These are phyloP conservation scores for Lichtheimia ramosa DNA, from an alignment of 371 early-diverging fungal genomes.

Conservation along the genomic window DNA sequence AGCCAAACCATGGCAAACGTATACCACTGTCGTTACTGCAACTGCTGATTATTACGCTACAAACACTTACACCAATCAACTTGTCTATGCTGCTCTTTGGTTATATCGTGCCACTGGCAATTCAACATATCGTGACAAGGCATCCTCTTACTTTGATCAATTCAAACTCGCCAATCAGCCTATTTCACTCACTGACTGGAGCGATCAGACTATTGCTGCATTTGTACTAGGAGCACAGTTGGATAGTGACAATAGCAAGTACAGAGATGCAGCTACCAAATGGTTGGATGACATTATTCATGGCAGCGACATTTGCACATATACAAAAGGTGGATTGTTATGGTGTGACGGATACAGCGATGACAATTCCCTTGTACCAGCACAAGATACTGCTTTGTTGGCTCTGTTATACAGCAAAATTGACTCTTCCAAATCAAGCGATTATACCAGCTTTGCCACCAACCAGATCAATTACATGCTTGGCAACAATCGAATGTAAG, in stretches of 20 bases:
- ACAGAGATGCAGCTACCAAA: conserved; percentile 32
- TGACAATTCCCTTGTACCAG: conserved; percentile 50
- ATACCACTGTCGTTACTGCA: conserved; percentile 50
- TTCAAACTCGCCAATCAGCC: conserved; percentile 14
- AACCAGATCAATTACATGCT: conserved; percentile 57
- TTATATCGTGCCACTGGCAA: conserved; percentile 57
- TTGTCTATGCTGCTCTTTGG: conserved; percentile 66
- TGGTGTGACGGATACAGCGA: conserved; percentile 55
- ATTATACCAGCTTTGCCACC: conserved; percentile 47
- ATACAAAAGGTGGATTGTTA: conserved; percentile 55
- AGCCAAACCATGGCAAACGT: conserved; percentile 52
- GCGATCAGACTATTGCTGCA: conserved; percentile 49
- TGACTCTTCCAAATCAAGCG: conserved; percentile 23
- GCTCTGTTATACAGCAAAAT: conserved; percentile 38
- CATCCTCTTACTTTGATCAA: conserved; percentile 48
- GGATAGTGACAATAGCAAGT: conserved; percentile 38
- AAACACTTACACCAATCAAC: conserved; percentile 46
- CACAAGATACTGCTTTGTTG: conserved; percentile 41
- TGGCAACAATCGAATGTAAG: conserved; percentile 56
- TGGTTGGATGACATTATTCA: conserved; percentile 33
- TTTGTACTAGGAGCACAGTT: conserved; percentile 56
- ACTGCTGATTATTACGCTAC: conserved; percentile 47
- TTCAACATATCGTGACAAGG: conserved; percentile 44
- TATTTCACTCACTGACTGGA: conserved; percentile 47
- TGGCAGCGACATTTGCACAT: conserved; percentile 32